These are phyloP conservation scores for Fomes fomentarius DNA, from an alignment of 1,284 basidiomycete species.

Conservation along the genomic window DNA sequence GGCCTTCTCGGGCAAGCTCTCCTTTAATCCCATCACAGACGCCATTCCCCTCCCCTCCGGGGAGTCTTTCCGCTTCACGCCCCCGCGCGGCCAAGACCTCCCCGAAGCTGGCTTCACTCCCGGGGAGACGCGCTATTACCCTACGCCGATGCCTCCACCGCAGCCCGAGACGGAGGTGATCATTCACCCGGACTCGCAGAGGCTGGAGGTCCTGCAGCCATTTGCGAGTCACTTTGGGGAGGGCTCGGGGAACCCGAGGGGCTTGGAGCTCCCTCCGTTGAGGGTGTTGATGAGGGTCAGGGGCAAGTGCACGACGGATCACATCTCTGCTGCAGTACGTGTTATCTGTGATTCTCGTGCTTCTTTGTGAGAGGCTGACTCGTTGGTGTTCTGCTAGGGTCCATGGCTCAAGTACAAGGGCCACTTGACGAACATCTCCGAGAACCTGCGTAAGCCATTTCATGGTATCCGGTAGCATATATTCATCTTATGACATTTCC, in stretches of 20 bases:
- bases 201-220: conserved; percentile 88
- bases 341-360: conserved; percentile 6
- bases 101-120: conserved; percentile 84
- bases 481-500: conserved; percentile 12
- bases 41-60: conserved; percentile 77
- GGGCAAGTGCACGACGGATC: conserved; percentile 99
- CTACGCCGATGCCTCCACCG: conserved; percentile 75
- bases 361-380: neutral
- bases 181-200: conserved; percentile 80
- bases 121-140: conserved; percentile 83
- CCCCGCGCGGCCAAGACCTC: conserved; percentile 86
- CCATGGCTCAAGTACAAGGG: conserved; percentile 99
- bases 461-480: neutral
- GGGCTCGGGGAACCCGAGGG: conserved; percentile 49
- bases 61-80: conserved; percentile 81
- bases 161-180: conserved; percentile 80
- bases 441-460: conserved; percentile 82
- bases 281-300: conserved; percentile 90
- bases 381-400: conserved; percentile 51
- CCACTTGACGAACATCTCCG: conserved; percentile 94
- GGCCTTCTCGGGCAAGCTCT: conserved; percentile 93
- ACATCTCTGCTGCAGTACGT: conserved; percentile 89
- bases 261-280: conserved; percentile 80
- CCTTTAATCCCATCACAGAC: conserved; percentile 95
- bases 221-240: conserved; percentile 81